Base-by-base conservation (phyloP, 192 early-diverging fungal species). In the Gonapodya sp. region DNA sequence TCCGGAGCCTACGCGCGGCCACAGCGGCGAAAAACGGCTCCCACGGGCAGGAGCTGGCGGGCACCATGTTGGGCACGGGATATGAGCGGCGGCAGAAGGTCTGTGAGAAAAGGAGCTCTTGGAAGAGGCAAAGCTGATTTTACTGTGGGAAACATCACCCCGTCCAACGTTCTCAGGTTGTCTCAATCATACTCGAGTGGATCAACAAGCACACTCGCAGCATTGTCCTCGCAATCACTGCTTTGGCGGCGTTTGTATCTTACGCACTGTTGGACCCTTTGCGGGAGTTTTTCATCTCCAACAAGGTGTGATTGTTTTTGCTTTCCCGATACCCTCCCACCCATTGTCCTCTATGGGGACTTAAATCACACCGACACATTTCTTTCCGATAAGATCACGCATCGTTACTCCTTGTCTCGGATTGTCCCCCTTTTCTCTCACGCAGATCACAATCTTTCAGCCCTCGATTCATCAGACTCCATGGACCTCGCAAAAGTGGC, bases 221-320 rank as follows among this genome's bases (percentile, higher is more conserved):
- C 8, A 18, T 32, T 16, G 75, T 77, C 8, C 75, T 77, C 75
- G 34, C 34, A 16, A 8, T 31, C 2, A 34, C 30, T 33, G 75
- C 75, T 33, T 31, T 77, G 18, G 75, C 34, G 8, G 75, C 75
- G 14, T 18, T 77, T 33, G 34, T 77, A 8, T 77, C 75, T 2
- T 77, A 32, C 75, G 31, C 75, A 16, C 18, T 77, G 30, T 33
- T 77, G 18, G 75, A 77, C 8, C 75, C 75, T 33, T 32, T 34
- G 75, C 2, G 75, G 30, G 75, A 77, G 75, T 77, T 77, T 33
- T 34, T 77, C 34, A 77, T 77, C 75, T 14, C 31, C 31, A 77
- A 77, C 75, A 77, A 77, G 75, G 34, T 31, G 8, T 31, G 30
- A 8, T n/a, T 32, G 34, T 8, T 33, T 32, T 8, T 77, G 34